Evolutionary conservation across 176 grass and related monocot genomes (phyloP), one percentile per base, ranked within the genome.

Genomic region (Zea luxurians): DNA sequence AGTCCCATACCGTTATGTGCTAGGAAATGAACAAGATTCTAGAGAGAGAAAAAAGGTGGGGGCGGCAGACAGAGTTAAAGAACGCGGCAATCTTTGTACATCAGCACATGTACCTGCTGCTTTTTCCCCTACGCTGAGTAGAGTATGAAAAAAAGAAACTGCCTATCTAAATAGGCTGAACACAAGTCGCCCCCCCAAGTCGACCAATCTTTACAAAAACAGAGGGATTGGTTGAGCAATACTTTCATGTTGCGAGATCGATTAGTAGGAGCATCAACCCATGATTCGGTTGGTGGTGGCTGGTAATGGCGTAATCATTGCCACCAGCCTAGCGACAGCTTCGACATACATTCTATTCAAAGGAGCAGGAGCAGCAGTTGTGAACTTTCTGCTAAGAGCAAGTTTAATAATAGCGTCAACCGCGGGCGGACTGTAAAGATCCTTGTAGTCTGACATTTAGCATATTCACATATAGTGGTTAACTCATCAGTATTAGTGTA

Each of bases 281-380:
- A 78, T 87, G 18, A 82, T 87, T 78, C 34, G 73, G 59, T 57
- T 37, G 71, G 37, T 65, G 45, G 74, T 83, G 27, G 35, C 77
- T 44, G 40, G 38, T 40, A 40, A 40, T 40, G 4, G 3, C 55
- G 9, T 12, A 59, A 88, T 84, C 81, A 84, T 88, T 84, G 76
- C 64, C 0, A 76, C 64, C 86, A 88, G 86, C 81, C 86, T 84
- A 84, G 86, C 70, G 13, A 84, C 81, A 84, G 76, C 76, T 40
- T 35, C 3, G 64, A 47, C 47, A 61, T 1, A 10, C 61, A 67
- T 50, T 34, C 62, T 40, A 40, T 27, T 27, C 27, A 27, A 27
- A 27, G 27, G 27, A 27, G 27, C 27, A 27, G 27, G 27, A 27
- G 27, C 27, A n/a, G n/a, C n/a, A 27, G 27, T 27, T 27, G 27